These are phyloP conservation scores for Alternaria arbusti DNA, from an alignment of 2,329 filamentous ascomycete genomes.

Conservation along the genomic window DNA sequence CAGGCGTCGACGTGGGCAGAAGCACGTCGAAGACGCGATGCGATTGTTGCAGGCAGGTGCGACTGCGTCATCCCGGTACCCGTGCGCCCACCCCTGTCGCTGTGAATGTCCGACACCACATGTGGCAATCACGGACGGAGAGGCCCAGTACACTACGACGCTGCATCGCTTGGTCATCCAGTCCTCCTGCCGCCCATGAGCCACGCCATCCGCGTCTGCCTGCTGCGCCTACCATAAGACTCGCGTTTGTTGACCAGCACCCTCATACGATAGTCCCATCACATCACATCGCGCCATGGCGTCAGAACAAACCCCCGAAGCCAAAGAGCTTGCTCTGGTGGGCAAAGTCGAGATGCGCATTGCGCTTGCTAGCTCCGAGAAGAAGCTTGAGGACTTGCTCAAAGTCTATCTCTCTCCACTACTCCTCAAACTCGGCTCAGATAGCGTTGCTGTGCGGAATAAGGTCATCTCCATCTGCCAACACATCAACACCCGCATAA, in stretches of 20 bases:
- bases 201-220: conserved; percentile 27
- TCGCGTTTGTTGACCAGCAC: conserved; percentile 1
- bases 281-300: conserved; percentile 35
- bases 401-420: conserved; percentile 81
- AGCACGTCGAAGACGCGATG: conserved; percentile 32
- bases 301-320: conserved; percentile 54
- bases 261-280: neutral
- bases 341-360: conserved; percentile 87
- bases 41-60: conserved; percentile 32
- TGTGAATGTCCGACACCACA: conserved; percentile 30
- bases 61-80: conserved; percentile 29
- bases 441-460: conserved; percentile 78
- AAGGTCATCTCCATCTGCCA: conserved; percentile 77
- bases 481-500: conserved; percentile 71
- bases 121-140: conserved; percentile 29
- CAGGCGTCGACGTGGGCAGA: conserved; percentile 24
- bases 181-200: conserved; percentile 17
- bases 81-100: conserved; percentile 29
- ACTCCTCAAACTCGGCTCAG: conserved; percentile 84
- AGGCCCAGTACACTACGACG: conserved; percentile 17
- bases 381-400: conserved; percentile 79
- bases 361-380: conserved; percentile 80
- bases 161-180: conserved; percentile 1
- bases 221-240: conserved; percentile 27
- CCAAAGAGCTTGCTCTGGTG: conserved; percentile 80